Conservation (phyloP, 1,139 yeast genomes). For the Saccharomyces pastorianus region DNA sequence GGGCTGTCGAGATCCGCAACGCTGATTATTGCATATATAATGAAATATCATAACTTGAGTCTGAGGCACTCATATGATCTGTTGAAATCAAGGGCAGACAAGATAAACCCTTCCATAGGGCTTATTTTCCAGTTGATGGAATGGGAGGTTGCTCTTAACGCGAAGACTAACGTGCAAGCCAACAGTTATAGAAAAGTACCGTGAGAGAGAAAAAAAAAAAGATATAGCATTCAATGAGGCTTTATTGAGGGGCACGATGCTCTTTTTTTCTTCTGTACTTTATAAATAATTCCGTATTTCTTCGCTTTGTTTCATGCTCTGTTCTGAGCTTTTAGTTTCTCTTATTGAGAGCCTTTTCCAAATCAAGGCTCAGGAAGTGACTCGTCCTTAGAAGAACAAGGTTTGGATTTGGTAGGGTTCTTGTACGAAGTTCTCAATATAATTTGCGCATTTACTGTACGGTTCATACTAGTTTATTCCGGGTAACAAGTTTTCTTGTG, state of each 20-base stretch:
- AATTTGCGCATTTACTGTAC: too few relatives aligned
- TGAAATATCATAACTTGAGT: constrained; percentile 50
- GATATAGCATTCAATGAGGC: background rate
- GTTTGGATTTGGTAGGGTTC: background rate
- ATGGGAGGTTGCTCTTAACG: constrained; percentile 33
- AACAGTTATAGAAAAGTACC: background rate
- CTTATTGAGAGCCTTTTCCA: background rate
- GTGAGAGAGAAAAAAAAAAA: background rate
- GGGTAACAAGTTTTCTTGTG: background rate
- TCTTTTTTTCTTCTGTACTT: background rate
- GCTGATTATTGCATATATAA: constrained; percentile 72
- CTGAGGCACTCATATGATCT: constrained; percentile 73
- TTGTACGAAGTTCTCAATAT: background rate
- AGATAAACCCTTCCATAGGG: constrained; percentile 82
- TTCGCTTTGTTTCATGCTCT: background rate
- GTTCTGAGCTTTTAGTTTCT: background rate
- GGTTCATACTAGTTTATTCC: background rate
- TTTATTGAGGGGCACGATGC: too few relatives aligned
- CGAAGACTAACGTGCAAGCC: background rate
- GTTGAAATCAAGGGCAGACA: constrained; percentile 55
- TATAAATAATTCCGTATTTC: background rate
- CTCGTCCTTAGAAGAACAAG: too few relatives aligned
- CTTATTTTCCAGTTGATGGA: constrained; percentile 84
- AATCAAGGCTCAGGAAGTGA: too few relatives aligned
- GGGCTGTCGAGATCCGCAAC: constrained; percentile 89